Evolutionary conservation across 2,329 filamentous ascomycete genomes (phyloP).

Genomic region (Cladophialophora exuberans): DNA sequence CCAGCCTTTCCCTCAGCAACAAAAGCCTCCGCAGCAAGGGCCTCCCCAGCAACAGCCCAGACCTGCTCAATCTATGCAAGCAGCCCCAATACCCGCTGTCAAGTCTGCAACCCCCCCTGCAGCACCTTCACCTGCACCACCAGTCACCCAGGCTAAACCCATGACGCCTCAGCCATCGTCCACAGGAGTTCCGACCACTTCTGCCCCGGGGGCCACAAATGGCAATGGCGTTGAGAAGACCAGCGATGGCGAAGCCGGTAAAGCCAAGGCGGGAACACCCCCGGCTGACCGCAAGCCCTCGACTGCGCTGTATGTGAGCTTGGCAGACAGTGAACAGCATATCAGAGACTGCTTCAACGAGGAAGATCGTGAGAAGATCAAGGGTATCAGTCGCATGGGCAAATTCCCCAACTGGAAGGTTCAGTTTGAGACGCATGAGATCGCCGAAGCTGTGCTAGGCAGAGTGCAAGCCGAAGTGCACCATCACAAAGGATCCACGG

Average conservation of each 20-base stretch:
- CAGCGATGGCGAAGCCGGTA: conserved; percentile 48
- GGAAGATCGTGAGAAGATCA: conserved; percentile 80
- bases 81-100: conserved; percentile 15
- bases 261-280: conserved; percentile 61
- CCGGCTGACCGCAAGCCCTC: conserved; percentile 64
- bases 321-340: conserved; percentile 80
- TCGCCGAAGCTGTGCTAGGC: conserved; percentile 77
- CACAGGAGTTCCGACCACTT: conserved; percentile 34
- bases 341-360: conserved; percentile 79
- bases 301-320: conserved; percentile 87
- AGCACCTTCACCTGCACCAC: conserved; percentile 45
- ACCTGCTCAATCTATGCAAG: conserved; percentile 33
- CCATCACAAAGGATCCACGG: conserved; percentile 68
- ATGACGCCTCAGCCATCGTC: conserved; percentile 52
- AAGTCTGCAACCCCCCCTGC: conserved; percentile 36
- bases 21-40: conserved; percentile 37
- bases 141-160: conserved; percentile 54
- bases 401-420: conserved; percentile 83
- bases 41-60: conserved; percentile 29
- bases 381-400: conserved; percentile 67
- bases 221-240: conserved; percentile 54
- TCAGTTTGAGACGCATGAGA: conserved; percentile 77
- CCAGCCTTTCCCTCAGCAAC: conserved; percentile 41
- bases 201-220: conserved; percentile 50
- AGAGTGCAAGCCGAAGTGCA: conserved; percentile 72